These are phyloP conservation scores for Pelargonium australe DNA, from an alignment of 441 rosid species.

Conservation along the genomic window DNA sequence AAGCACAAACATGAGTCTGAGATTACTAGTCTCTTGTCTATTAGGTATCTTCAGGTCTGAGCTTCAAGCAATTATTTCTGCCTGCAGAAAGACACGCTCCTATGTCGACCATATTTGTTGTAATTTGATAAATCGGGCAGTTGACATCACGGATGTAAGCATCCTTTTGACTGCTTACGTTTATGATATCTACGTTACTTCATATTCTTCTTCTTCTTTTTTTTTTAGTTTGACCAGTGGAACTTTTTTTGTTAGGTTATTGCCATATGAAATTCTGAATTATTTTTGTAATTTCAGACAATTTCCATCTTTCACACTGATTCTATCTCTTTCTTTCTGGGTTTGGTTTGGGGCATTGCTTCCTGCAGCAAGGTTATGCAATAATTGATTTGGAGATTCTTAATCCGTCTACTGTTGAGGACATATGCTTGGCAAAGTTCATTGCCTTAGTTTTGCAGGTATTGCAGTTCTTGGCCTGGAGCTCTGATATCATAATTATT, in stretches of 20 bases:
- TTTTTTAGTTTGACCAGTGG: too few species aligned
- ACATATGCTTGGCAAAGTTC: constrained; percentile 64
- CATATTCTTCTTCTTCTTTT: too few species aligned
- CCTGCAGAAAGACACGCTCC: constrained; percentile 63
- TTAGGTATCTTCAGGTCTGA: constrained; percentile 64
- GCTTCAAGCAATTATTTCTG: constrained; percentile 53
- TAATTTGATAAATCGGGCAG: constrained; percentile 47
- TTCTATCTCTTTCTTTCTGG: constrained; percentile 11
- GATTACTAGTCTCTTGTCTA: constrained; percentile 19
- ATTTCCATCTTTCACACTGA: constrained; percentile 5
- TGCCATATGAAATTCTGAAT: too few species aligned
- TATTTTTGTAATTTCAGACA: neutral
- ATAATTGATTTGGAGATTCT: constrained; percentile 60
- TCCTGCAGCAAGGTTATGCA: constrained; percentile 65
- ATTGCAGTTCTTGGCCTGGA: constrained; percentile 11
- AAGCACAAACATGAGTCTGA: constrained; percentile 17
- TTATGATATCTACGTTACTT: constrained; percentile 4
- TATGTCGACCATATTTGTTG: constrained; percentile 52
- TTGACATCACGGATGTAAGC: constrained; percentile 56
- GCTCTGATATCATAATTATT: constrained; percentile 15
- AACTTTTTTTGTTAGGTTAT: too few species aligned
- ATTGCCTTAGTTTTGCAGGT: constrained; percentile 68
- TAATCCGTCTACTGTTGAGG: constrained; percentile 45
- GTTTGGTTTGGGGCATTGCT: constrained; percentile 12
- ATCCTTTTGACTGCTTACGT: constrained; percentile 12